Evolutionary conservation across 352 stramenopile species (phyloP).

Genomic region (Phytophthora citrophthora): DNA sequence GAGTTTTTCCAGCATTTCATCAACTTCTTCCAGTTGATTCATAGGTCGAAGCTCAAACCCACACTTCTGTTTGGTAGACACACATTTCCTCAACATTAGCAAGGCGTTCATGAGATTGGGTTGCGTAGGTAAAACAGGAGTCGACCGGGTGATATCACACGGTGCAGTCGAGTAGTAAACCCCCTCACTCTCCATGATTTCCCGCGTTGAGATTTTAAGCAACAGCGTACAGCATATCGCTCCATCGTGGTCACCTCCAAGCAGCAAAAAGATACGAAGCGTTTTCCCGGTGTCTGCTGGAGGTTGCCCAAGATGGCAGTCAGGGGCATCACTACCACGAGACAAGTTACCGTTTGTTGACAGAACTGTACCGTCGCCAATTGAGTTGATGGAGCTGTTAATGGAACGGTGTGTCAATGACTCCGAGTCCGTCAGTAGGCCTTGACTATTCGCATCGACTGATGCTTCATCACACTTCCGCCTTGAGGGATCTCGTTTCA

Average conservation of each 20-base stretch:
- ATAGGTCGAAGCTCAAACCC: constrained; percentile 32
- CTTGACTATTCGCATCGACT: too few species aligned
- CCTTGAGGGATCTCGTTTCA: neutral
- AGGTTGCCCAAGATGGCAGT: constrained; percentile 1
- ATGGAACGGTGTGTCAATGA: too few species aligned
- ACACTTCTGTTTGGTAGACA: constrained; percentile 13
- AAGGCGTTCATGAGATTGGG: constrained; percentile 24
- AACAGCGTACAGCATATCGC: constrained; percentile 36
- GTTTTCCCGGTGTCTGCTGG: constrained; percentile 3
- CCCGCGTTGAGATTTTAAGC: constrained; percentile 18
- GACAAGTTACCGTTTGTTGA: neutral
- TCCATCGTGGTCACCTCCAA: constrained; percentile 48
- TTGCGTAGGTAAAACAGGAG: constrained; percentile 30
- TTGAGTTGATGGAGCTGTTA: too few species aligned
- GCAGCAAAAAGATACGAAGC: constrained; percentile 35
- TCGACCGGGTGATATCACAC: constrained; percentile 18
- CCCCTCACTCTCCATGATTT: constrained; percentile 34
- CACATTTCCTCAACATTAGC: constrained; percentile 40
- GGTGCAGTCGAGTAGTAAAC: constrained; percentile 30
- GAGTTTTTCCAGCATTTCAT: constrained; percentile 8
- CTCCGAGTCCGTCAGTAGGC: too few species aligned
- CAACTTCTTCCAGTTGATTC: constrained; percentile 20
- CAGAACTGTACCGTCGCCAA: too few species aligned
- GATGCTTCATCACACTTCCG: too few species aligned
- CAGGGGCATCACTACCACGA: too few species aligned